Conservation (phyloP, 2,329 filamentous ascomycete genomes). For the Penicillium sp. region DNA sequence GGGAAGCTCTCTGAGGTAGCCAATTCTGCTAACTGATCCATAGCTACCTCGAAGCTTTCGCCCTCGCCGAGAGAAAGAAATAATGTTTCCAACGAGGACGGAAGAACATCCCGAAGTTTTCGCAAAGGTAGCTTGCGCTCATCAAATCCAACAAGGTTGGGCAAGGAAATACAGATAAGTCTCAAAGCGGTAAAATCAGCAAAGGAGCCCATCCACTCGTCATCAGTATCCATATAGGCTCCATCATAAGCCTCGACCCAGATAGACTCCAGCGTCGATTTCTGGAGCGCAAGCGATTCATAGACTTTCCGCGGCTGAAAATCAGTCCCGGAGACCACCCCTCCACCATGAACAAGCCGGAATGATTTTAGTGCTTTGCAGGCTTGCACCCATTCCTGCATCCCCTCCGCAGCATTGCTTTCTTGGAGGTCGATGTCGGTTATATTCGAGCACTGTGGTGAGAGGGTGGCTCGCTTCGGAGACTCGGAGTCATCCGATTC, state of each 20-base stretch:
- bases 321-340: not conserved
- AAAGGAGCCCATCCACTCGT: not conserved
- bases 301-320: not conserved
- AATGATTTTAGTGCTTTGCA: not conserved
- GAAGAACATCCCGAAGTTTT: not conserved
- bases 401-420: not conserved
- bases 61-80: not conserved
- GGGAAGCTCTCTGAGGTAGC: not conserved
- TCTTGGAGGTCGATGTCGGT: not conserved
- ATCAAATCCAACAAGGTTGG: not conserved
- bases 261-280: not conserved
- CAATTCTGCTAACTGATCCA: not conserved
- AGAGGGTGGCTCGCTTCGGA: not conserved
- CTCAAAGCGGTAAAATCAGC: not conserved
- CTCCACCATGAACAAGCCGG: not conserved
- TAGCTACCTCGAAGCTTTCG: not conserved
- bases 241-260: not conserved
- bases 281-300: not conserved
- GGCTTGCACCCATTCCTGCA: not conserved
- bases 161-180: not conserved
- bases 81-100: not conserved
- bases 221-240: not conserved
- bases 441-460: not conserved
- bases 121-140: not conserved
- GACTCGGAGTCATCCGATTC: not conserved